These are phyloP conservation scores for Kodamaea sp. DNA, from an alignment of 1,139 yeast genomes.

Conservation along the genomic window DNA sequence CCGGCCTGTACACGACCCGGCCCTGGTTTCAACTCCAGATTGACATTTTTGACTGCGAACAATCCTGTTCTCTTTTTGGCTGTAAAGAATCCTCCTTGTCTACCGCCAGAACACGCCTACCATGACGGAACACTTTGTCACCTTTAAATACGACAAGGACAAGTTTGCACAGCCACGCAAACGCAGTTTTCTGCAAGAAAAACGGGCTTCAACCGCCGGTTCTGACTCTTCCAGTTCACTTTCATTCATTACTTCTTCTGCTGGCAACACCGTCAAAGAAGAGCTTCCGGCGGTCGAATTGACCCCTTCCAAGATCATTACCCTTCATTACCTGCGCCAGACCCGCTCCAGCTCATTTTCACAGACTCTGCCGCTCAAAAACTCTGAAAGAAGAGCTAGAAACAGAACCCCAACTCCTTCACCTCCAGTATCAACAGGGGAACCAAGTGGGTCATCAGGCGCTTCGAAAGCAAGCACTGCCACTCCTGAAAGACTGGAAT, in stretches of 20 bases:
- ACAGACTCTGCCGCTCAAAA: conserved; percentile 8
- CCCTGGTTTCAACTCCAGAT: no score
- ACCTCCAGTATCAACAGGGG: conserved; percentile 3
- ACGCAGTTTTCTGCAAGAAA: background rate
- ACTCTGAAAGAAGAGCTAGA: conserved; percentile 6
- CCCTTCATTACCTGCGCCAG: conserved; percentile 6
- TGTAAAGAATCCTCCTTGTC: no score
- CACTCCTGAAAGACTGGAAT: no score
- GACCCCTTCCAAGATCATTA: conserved; percentile 7
- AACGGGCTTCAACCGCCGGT: no score
- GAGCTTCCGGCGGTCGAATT: background rate
- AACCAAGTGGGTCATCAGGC: no score
- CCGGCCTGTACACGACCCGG: no score
- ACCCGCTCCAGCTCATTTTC: background rate
- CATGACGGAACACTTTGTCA: conserved; percentile 6
- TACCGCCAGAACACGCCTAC: background rate
- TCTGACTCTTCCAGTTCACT: no score
- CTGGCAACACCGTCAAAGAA: background rate
- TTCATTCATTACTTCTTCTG: no score
- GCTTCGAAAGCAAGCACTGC: no score
- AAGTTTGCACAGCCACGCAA: background rate
- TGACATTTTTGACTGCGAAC: conserved; percentile 9
- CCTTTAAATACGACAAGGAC: conserved; percentile 11
- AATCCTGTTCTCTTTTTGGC: background rate
- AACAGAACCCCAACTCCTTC: conserved; percentile 11